Evolutionary conservation across 495 filamentous ascomycete species (phyloP).

Genomic region (Penicillium tannophilum): DNA sequence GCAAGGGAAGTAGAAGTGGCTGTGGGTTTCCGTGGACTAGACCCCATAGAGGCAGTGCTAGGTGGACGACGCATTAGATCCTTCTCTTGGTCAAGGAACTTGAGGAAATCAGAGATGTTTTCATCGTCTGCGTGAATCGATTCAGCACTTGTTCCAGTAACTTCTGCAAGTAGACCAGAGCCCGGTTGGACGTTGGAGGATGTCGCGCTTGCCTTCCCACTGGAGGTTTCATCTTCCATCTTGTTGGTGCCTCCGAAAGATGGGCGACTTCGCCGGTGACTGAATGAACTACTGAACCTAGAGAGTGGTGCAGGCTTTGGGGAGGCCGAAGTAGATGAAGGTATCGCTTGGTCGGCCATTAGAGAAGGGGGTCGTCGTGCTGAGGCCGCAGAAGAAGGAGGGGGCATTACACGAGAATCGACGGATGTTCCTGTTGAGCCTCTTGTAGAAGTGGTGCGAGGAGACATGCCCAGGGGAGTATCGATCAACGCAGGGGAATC

Average conservation of each 20-base stretch:
- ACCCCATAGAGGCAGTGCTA: conserved; percentile 56
- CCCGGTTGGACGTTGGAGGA: conserved; percentile 84
- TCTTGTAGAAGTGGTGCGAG: conserved; percentile 59
- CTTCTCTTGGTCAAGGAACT: conserved; percentile 78
- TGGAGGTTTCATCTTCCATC: conserved; percentile 85
- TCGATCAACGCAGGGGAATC: conserved; percentile 75
- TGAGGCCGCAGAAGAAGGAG: conserved; percentile 53
- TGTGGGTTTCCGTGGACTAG: conserved; percentile 60
- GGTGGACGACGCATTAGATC: conserved; percentile 68
- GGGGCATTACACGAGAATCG: conserved; percentile 63
- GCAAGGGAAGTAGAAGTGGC: conserved; percentile 63
- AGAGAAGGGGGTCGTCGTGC: conserved; percentile 45
- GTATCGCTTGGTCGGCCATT: conserved; percentile 57
- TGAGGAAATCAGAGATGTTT: conserved; percentile 89
- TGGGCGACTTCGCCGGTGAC: conserved; percentile 73
- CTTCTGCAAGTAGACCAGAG: conserved; percentile 78
- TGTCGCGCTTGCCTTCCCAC: conserved; percentile 80
- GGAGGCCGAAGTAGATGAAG: conserved; percentile 66
- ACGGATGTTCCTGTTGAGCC: conserved; percentile 51
- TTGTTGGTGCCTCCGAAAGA: conserved; percentile 72
- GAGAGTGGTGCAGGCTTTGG: conserved; percentile 73
- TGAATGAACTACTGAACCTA: conserved; percentile 83
- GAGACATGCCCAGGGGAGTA: conserved; percentile 57
- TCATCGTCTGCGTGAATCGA: conserved; percentile 86
- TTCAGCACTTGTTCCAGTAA: conserved; percentile 71